phyloP scores from a whole-genome alignment of 805 yeast genomes.

The Zygoascus bituminiphila region DNA sequence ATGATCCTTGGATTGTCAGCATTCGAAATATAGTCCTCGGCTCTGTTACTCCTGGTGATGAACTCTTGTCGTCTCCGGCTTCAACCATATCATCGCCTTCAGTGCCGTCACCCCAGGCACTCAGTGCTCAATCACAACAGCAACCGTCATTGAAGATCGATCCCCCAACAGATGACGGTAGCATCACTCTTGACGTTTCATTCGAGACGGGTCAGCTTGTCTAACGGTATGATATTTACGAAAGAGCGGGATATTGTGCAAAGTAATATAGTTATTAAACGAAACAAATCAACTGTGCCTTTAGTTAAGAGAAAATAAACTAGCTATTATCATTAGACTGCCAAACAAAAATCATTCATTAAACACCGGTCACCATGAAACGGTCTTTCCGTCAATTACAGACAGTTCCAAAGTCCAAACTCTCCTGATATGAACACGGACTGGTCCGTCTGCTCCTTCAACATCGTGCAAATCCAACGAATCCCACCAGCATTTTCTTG shows the following conservation, averaged over 20 bases:
- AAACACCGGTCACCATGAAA: neutral
- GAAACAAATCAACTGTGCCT: no score
- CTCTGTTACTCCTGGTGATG: conserved; percentile 1
- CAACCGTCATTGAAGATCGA: neutral
- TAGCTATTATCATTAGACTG: no score
- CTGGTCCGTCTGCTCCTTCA: conserved; percentile 30
- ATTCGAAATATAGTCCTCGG: conserved; percentile 15
- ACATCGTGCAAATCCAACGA: conserved; percentile 30
- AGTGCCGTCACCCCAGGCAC: neutral
- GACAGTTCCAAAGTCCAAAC: conserved; percentile 96
- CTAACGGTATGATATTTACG: no score
- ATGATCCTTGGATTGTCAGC: conserved; percentile 74
- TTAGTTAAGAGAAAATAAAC: no score
- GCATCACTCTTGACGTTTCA: no score
- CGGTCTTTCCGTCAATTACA: conserved; percentile 54
- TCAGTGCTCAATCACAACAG: neutral
- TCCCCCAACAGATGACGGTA: no score
- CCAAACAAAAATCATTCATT: no score
- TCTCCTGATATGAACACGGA: conserved; percentile 78
- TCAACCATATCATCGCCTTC: conserved; percentile 1
- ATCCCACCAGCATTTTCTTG: conserved; percentile 98
- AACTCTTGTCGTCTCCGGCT: neutral
- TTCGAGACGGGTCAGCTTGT: no score
- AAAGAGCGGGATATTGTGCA: no score
- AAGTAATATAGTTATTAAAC: no score